Base-by-base conservation (phyloP, 2,329 filamentous ascomycete genomes). In the Fusarium marasasianum region DNA sequence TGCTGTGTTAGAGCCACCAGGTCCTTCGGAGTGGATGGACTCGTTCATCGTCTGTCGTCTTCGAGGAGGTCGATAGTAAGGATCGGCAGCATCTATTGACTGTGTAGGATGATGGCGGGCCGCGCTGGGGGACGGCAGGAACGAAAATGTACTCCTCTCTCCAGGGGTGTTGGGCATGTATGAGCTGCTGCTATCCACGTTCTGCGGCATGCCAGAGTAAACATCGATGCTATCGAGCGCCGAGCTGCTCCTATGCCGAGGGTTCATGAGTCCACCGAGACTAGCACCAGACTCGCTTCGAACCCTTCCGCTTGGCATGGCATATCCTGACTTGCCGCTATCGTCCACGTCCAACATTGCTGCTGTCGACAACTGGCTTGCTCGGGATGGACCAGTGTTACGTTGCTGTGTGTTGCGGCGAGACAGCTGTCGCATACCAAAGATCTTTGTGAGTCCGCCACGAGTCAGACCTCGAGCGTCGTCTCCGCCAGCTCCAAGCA, bases 401-500 rank as follows among this genome's bases (percentile, higher is more conserved):
- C 89, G 90, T 54, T 90, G 90, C 63, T 90, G 90, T 66, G 90
- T 90, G 71, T 89, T 86, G 55, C 95, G 91, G 72, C 93, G 91
- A 18, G 94, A 94, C 45, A 98, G 86, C 81, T 98, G 95, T 53
- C 95, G 93, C 88, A 95, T 94, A 57, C 95, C 95, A 80, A 98
- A 97, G 51, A 95, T 94, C 84, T 95, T 98, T 76, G 92, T 92
- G 61, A 99, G 87, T 14, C 95, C 96, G 79, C 96, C 96, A 80
- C 94, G 87, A 57, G 91, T 90, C 73, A 93, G 90, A 44, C 92
- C 92, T 58, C 87, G 88, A 44, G 88, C 86, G 74, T 92, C 90
- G 75, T 96, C 93, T 29, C 92, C 92, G 55, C 95, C 96, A 38
- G 93, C 95, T 43, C 96, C 96, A 33, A 93, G 89, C 78, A 96